These are phyloP conservation scores for Metarhizium brunneum DNA, from an alignment of 2,329 filamentous ascomycete species.

Conservation along the genomic window DNA sequence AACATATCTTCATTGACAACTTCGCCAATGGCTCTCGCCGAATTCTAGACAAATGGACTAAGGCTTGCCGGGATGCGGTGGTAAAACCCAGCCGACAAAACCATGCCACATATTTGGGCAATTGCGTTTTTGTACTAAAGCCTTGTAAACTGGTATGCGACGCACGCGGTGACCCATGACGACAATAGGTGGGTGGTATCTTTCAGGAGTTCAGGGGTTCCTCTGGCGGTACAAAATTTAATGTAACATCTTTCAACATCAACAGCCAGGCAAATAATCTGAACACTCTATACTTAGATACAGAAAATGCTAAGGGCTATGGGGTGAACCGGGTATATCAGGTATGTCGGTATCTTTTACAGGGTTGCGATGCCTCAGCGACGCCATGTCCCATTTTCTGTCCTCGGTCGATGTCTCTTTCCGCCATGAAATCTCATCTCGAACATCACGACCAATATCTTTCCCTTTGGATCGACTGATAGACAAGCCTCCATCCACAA, in stretches of 20 bases:
- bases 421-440: conserved; percentile 34
- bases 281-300: neutral
- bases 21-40: conserved; percentile 20
- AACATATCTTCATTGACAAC: conserved; percentile 65
- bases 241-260: conserved; percentile 4
- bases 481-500: conserved; percentile 36
- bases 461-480: conserved; percentile 44
- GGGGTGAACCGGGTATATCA: conserved; percentile 38
- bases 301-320: conserved; percentile 21
- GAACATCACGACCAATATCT: conserved; percentile 40
- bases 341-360: conserved; percentile 28
- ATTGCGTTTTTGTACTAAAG: too few relatives aligned
- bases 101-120: too few relatives aligned
- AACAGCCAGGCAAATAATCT: neutral
- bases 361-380: conserved; percentile 30
- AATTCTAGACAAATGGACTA: conserved; percentile 12
- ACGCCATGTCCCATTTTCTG: conserved; percentile 25
- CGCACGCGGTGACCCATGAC: neutral
- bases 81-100: too few relatives aligned
- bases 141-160: neutral
- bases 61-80: neutral
- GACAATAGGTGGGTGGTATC: neutral
- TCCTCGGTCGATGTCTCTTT: conserved; percentile 37
- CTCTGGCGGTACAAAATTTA: neutral
- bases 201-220: neutral